Percentiles rank a stretch among this genome's conserved stretches.
phyloP scores from a whole-genome alignment of 106 monocot species.

The Acorus calamus region DNA sequence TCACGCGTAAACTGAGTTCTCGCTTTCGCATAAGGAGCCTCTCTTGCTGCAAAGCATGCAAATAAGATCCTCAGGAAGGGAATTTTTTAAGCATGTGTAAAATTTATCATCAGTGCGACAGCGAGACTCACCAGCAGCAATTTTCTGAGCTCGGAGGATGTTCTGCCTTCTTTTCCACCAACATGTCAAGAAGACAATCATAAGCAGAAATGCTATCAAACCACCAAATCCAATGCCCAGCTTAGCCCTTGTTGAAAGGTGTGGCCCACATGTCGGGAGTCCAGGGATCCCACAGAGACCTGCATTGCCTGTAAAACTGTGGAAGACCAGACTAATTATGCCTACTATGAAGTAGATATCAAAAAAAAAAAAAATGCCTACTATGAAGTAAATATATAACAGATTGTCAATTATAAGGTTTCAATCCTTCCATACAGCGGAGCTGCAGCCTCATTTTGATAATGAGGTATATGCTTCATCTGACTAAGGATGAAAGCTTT shows the following conservation, averaged over 20 bases:
- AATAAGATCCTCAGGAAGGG: too few relatives aligned
- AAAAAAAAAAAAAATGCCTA: not conserved
- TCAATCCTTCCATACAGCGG: too few relatives aligned
- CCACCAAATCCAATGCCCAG: conserved; percentile 68
- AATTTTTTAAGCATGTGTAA: not conserved
- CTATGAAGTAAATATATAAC: too few relatives aligned
- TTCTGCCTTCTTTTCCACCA: conserved; percentile 97
- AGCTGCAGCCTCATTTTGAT: too few relatives aligned
- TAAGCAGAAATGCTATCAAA: conserved; percentile 37
- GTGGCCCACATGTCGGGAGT: conserved; percentile 62
- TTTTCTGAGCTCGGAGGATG: conserved; percentile 65
- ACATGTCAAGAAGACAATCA: conserved; percentile 37
- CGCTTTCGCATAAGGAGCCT: conserved; percentile 91
- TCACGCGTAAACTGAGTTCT: conserved; percentile 52
- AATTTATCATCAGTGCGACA: too few relatives aligned
- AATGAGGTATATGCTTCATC: too few relatives aligned
- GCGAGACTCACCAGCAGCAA: conserved; percentile 38
- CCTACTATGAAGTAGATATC: not conserved
- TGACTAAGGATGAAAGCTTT: too few relatives aligned
- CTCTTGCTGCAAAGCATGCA: conserved; percentile 48
- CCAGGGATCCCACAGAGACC: conserved; percentile 95
- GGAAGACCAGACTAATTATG: conserved; percentile 10
- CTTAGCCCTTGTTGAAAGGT: conserved; percentile 58
- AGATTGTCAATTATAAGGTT: too few relatives aligned
- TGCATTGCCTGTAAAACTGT: conserved; percentile 81